Base-by-base conservation (phyloP, 352 stramenopile species). In the Pythium plurisporium region DNA sequence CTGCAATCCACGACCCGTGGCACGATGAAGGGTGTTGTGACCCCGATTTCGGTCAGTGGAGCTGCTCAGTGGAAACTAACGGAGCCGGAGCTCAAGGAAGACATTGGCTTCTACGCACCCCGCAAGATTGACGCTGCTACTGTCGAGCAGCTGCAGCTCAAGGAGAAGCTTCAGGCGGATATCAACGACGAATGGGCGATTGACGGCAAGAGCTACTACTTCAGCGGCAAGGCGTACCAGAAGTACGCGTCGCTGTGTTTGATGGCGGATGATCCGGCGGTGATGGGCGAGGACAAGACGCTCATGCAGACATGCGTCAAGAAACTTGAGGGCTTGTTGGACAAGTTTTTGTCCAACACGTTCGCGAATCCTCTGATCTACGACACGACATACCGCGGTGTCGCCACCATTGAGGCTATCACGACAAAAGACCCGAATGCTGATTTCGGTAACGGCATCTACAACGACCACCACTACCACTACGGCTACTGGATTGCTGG, bases 401-500 rank as follows among this genome's bases (percentile, higher is more conserved):
- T 92, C 26, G 54, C 83, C 7, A 82, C 69, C 9, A 69, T 55
- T 6, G 55, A 65, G 11, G 72, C 73, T 23, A 83, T 92, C 54
- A 72, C 62, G 9, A 76, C 67, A 15, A 71, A 71, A 4, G 61
- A 77, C 17, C 41, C 76, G 27, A 77, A 83, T 47, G 68, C 68
- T n/a, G 78, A 92, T 40, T 92, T 89, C 45, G 82, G 82, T 42
- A 92, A 82, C 61, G 71, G 65, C 12, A 76, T 90, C 15, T 92
- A 92, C 69, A 92, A 92, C 57, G 82, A 92, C 55, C 78, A 92
- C 66, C 77, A 92, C 55, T 92, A 90, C 51, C 82, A 92, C 62
- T 92, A 76, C 55, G 82, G 79, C 9, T 92, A 92, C 63, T 92
- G 72, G 59, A 65, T 92, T 33, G 73, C 65, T 22, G 73, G 71